Evolutionary conservation across 768 basidiomycete species (phyloP).

Genomic region (Brasilioporus rufonigricans): DNA sequence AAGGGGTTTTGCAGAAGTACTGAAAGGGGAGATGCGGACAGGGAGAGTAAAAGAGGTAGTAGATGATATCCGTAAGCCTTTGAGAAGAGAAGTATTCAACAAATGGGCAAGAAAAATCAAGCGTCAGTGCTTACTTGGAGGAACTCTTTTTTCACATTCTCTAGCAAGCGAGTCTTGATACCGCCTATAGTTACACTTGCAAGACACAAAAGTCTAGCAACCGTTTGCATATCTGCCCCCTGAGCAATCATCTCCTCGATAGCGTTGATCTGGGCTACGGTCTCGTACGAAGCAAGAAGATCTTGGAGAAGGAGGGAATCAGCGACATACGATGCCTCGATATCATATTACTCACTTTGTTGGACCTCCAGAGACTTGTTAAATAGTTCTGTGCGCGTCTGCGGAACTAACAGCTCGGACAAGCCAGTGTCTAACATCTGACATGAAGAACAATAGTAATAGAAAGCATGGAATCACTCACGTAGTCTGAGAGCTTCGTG

Average conservation of each 20-base stretch:
- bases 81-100: conserved; percentile 12
- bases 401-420: conserved; percentile 86
- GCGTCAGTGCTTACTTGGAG: conserved; percentile 56
- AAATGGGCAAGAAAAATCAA: neutral
- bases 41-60: conserved; percentile 64
- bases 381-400: conserved; percentile 84
- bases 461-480: conserved; percentile 39
- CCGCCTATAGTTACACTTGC: conserved; percentile 83
- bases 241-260: conserved; percentile 92
- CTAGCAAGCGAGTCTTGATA: conserved; percentile 82
- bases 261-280: conserved; percentile 70
- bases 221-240: conserved; percentile 75
- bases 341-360: conserved; percentile 62
- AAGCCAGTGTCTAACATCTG: conserved; percentile 75
- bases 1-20: conserved; percentile 65
- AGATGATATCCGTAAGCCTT: conserved; percentile 76
- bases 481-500: conserved; percentile 87
- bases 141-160: conserved; percentile 88
- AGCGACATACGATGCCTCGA: conserved; percentile 4
- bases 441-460: conserved; percentile 1
- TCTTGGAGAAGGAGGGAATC: conserved; percentile 45
- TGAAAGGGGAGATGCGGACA: conserved; percentile 64
- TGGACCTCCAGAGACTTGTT: conserved; percentile 93
- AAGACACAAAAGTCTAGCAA: conserved; percentile 81
- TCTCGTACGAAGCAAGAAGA: conserved; percentile 90